Evolutionary conservation across 2,329 filamentous ascomycete species (phyloP).

Genomic region (Neodidymelliopsis sp.): DNA sequence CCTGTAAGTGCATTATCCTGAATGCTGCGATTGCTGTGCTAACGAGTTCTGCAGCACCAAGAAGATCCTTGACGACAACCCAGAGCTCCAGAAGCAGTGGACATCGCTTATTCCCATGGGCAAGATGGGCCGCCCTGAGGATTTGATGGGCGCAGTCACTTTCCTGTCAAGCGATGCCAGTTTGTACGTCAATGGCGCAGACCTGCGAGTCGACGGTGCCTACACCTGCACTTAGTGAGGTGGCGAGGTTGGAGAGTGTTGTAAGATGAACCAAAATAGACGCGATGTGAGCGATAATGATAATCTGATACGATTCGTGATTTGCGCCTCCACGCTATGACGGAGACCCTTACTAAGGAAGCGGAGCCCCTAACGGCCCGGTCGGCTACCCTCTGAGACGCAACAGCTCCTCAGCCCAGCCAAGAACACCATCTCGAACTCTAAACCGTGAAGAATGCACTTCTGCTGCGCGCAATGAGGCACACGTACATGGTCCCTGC

Average conservation of each 20-base stretch:
- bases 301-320: background rate
- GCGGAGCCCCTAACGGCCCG: conserved; percentile 12
- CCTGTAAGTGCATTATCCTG: conserved; percentile 65
- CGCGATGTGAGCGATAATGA: background rate
- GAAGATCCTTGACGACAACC: conserved; percentile 94
- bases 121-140: conserved; percentile 90
- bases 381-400: conserved; percentile 16
- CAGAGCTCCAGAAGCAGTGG: conserved; percentile 89
- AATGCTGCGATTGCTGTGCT: conserved; percentile 5
- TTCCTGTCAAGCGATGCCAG: conserved; percentile 82
- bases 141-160: conserved; percentile 91
- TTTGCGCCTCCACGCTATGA: conserved; percentile 12
- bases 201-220: conserved; percentile 85
- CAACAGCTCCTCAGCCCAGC: conserved; percentile 10
- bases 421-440: conserved; percentile 13
- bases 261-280: background rate
- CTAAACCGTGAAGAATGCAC: conserved; percentile 14
- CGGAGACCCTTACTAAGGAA: conserved; percentile 4
- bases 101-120: conserved; percentile 89
- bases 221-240: conserved; percentile 74
- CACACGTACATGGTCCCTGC: conserved; percentile 20
- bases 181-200: conserved; percentile 64
- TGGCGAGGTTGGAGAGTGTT: background rate
- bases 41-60: conserved; percentile 69
- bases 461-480: conserved; percentile 38